A percentile compares a stretch with the other conserved stretches of the same genome.
Conservation (phyloP, 2,329 filamentous ascomycete species). For the Fusarium staphyleae region DNA sequence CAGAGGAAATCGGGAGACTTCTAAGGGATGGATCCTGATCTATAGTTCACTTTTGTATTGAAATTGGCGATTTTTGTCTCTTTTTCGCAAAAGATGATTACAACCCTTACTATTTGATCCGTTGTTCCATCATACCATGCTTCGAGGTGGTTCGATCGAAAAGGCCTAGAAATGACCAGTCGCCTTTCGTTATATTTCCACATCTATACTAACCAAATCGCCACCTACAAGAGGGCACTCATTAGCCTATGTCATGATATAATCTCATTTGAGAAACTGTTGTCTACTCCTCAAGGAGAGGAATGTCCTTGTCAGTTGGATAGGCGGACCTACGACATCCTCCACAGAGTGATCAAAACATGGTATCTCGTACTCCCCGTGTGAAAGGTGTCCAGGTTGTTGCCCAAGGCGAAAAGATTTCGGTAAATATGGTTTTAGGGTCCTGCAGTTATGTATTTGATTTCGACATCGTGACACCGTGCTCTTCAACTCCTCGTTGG, state of each 20-base stretch:
- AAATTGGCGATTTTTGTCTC: too few species aligned
- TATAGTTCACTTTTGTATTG: too few species aligned
- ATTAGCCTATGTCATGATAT: too few species aligned
- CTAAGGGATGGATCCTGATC: background rate
- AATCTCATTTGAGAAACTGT: too few species aligned
- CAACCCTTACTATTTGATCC: too few species aligned
- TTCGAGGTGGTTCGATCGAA: too few species aligned
- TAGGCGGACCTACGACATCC: background rate
- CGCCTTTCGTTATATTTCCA: too few species aligned
- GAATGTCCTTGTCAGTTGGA: background rate
- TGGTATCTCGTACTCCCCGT: background rate
- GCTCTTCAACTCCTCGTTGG: background rate
- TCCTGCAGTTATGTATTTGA: background rate
- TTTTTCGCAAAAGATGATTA: too few species aligned
- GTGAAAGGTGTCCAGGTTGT: background rate
- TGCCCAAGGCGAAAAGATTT: background rate
- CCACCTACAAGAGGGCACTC: too few species aligned
- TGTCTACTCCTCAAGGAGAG: background rate
- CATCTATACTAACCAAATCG: too few species aligned
- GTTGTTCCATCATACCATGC: too few species aligned
- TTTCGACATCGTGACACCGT: background rate
- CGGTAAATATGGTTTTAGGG: background rate
- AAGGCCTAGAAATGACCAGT: too few species aligned
- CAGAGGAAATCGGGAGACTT: slow-evolving; percentile 45
- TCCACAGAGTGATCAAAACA: background rate